Evolutionary conservation across 2,329 filamentous ascomycete species (phyloP).

Genomic region (Teratosphaeria pseudoeucalypti): DNA sequence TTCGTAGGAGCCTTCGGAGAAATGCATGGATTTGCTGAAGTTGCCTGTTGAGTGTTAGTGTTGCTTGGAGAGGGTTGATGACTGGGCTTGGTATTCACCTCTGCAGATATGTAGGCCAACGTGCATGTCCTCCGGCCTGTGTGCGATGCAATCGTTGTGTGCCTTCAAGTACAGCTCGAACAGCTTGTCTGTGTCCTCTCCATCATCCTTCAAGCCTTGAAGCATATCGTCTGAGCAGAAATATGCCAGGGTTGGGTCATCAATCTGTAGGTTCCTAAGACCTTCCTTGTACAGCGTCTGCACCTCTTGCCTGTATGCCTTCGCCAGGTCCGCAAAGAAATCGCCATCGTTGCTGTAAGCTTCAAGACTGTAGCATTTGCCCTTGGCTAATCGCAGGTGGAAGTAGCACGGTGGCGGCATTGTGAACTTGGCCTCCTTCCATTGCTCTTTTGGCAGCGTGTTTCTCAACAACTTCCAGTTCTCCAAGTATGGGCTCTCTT

Average conservation of each 20-base stretch:
- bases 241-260: conserved; percentile 30
- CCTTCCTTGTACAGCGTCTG: conserved; percentile 26
- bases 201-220: conserved; percentile 23
- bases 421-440: conserved; percentile 28
- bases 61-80: neutral
- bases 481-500: conserved; percentile 25
- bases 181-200: conserved; percentile 27
- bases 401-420: conserved; percentile 30
- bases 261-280: conserved; percentile 28
- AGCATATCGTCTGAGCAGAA: conserved; percentile 30
- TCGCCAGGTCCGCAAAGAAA: conserved; percentile 28
- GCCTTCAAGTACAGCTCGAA: conserved; percentile 29
- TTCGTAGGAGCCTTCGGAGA: conserved; percentile 29
- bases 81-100: conserved; percentile 14
- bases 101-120: conserved; percentile 30
- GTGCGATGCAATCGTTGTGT: conserved; percentile 27
- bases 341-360: conserved; percentile 25
- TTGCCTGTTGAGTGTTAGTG: conserved; percentile 18
- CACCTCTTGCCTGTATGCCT: conserved; percentile 27
- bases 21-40: conserved; percentile 30
- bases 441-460: conserved; percentile 24
- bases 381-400: conserved; percentile 26
- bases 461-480: conserved; percentile 27
- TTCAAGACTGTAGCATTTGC: conserved; percentile 26
- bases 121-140: conserved; percentile 25